Base-by-base conservation (phyloP, 495 filamentous ascomycete genomes). In the Corynascus novoguineensis region DNA sequence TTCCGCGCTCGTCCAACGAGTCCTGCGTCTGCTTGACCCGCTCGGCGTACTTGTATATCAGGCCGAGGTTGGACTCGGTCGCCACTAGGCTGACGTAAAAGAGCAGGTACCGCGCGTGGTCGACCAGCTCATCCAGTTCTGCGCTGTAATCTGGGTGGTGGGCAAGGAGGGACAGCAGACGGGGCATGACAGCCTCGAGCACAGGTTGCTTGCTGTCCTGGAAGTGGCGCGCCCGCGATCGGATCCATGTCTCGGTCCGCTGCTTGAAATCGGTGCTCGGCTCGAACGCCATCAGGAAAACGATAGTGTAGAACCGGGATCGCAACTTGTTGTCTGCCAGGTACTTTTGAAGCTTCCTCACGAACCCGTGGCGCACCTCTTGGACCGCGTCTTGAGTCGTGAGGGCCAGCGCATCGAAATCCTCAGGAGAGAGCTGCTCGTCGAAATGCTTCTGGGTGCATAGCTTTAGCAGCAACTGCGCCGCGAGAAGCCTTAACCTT, bases 31-130 rank as follows among this genome's bases (percentile, higher is more conserved):
- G 87, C 73, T 99, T 99, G 47, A 96, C 86, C 9, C 90, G 85
- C 73, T 97, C 90, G 17, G 89, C 92, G 46, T 95, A 83, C 69
- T 96, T 90, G 75, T 86, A 95, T 56, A 99, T 92, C 57, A 96
- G 72, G 0, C 87, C 86, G 8, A 97, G 76, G 62, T 97, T 97
- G 19, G 88, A 83, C 61, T 90, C 85, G 27, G 85, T 95, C 11
- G 88, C 91, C 15, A 97, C 85, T 25, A 84, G 83, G 34, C 78
- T 82, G 37, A 97, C 74, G 67, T 97, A 99, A 71, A 90, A 96
- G 24, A 96, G 72, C 49, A 97, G 81, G 67, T 97, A 99, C 63
- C 75, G 82, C 6, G 87, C 82, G 64, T 92, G 88, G 65, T 96
- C 89, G 19, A 82, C 73, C 44, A 97, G 71, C 49, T 92, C 88